These are phyloP conservation scores for Phytophthora citricola DNA, from an alignment of 352 stramenopile species.

Conservation along the genomic window DNA sequence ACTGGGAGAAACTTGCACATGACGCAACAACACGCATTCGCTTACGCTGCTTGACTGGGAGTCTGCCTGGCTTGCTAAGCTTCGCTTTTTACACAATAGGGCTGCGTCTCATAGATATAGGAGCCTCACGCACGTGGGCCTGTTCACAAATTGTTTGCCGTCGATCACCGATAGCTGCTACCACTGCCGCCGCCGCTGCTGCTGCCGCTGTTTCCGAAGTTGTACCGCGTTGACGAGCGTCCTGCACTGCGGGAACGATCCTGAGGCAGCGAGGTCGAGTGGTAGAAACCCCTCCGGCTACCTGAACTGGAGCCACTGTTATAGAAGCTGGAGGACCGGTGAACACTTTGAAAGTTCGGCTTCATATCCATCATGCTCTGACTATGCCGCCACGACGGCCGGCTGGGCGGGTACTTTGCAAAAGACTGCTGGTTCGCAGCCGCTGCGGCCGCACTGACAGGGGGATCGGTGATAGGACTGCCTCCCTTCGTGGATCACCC, in stretches of 20 bases:
- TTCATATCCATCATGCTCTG: conserved; percentile 71
- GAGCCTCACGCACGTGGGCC: conserved; percentile 12
- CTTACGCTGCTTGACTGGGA: conserved; percentile 25
- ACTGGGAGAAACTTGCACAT: conserved; percentile 13
- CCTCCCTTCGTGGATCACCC: conserved; percentile 65
- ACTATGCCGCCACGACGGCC: conserved; percentile 68
- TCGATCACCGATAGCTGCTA: conserved; percentile 39
- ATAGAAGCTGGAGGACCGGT: conserved; percentile 56
- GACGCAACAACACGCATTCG: conserved; percentile 28
- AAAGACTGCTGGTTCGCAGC: conserved; percentile 57
- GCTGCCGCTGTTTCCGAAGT: conserved; percentile 36
- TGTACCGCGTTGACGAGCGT: conserved; percentile 51
- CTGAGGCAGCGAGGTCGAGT: conserved; percentile 57
- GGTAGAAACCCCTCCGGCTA: conserved; percentile 46
- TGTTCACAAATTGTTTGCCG: conserved; percentile 17
- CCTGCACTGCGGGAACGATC: conserved; percentile 61
- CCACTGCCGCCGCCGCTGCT: conserved; percentile 27
- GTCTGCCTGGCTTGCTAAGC: conserved; percentile 15
- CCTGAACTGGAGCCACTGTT: conserved; percentile 32
- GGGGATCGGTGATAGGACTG: conserved; percentile 38
- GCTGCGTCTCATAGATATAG: conserved; percentile 46
- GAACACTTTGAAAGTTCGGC: conserved; percentile 40
- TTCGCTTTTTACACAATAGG: conserved; percentile 46
- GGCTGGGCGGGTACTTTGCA: conserved; percentile 58
- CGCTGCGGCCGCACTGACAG: conserved; percentile 38